A percentile compares a stretch with the other conserved stretches of the same genome.
These are phyloP conservation scores for Stagonosporopsis vannaccii DNA, from an alignment of 2,329 filamentous ascomycete species.

Conservation along the genomic window DNA sequence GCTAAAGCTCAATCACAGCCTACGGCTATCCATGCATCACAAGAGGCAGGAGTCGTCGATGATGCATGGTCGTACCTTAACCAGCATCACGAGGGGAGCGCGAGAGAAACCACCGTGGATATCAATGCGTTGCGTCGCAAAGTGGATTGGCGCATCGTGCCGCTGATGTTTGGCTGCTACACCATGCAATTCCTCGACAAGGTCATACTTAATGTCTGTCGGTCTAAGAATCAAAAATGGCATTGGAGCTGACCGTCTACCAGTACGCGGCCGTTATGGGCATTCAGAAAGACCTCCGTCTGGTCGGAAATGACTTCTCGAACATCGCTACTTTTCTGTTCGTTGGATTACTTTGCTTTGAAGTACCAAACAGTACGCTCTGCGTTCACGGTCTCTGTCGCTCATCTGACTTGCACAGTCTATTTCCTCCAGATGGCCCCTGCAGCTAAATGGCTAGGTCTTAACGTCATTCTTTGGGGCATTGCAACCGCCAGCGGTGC, in stretches of 20 bases:
- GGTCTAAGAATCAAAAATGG: too few relatives aligned
- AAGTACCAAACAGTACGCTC: constrained; percentile 47
- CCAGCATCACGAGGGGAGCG: background rate
- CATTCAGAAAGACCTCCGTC: constrained; percentile 45
- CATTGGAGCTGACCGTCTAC: background rate
- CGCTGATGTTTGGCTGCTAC: constrained; percentile 41
- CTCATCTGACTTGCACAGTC: constrained; percentile 1
- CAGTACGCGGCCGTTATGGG: constrained; percentile 52
- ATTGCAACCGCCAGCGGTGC: constrained; percentile 48
- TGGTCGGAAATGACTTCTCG: constrained; percentile 47
- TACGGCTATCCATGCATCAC: background rate
- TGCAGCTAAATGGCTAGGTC: constrained; percentile 60
- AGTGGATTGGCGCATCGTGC: constrained; percentile 50
- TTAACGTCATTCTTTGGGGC: constrained; percentile 55
- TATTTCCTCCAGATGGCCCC: constrained; percentile 57
- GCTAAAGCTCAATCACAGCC: background rate
- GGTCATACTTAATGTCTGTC: constrained; percentile 29
- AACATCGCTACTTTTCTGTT: constrained; percentile 47
- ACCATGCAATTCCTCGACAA: constrained; percentile 52
- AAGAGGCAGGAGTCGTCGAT: constrained; percentile 2
- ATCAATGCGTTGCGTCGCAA: constrained; percentile 30
- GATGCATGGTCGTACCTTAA: constrained; percentile 21
- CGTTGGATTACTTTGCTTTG: constrained; percentile 47
- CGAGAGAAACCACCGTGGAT: background rate
- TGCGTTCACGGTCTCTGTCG: background rate